Percentiles rank a stretch among this genome's conserved stretches.
Conservation (phyloP, 768 basidiomycete species). For the Lactarius evosmus region DNA sequence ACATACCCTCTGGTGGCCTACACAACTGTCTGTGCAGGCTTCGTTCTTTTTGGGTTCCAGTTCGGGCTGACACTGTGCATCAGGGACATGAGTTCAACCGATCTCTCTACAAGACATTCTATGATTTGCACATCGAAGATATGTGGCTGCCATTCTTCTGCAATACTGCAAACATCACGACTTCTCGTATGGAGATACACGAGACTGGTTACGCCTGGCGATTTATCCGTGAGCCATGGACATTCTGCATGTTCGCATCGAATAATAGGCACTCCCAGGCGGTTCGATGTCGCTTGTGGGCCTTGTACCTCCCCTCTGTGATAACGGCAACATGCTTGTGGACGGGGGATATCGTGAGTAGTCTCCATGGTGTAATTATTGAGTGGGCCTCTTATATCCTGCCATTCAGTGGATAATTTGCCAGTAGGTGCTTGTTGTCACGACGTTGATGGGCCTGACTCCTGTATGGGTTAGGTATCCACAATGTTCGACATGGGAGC, state of each 20-base stretch:
- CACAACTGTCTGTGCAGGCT: constrained; percentile 57
- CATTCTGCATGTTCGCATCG: neutral
- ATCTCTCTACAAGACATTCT: constrained; percentile 92
- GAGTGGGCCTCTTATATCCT: constrained; percentile 11
- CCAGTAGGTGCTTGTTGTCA: constrained; percentile 50
- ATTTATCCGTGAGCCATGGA: constrained; percentile 63
- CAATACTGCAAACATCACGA: constrained; percentile 96
- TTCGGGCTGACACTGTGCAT: constrained; percentile 5
- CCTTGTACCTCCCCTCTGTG: constrained; percentile 89
- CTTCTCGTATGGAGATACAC: constrained; percentile 95
- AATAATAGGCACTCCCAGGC: constrained; percentile 42
- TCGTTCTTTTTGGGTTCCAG: constrained; percentile 5
- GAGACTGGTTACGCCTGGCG: constrained; percentile 99
- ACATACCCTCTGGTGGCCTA: constrained; percentile 92
- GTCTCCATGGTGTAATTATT: neutral
- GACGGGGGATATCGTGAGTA: constrained; percentile 82
- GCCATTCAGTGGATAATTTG: constrained; percentile 72
- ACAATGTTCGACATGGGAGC: constrained; percentile 93
- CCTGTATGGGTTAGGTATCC: constrained; percentile 52
- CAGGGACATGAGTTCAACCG: constrained; percentile 96
- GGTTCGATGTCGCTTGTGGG: constrained; percentile 98
- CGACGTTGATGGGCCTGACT: neutral
- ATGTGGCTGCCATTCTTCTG: constrained; percentile 99
- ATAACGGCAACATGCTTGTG: constrained; percentile 89
- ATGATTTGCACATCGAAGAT: constrained; percentile 92